Evolutionary conservation across 768 basidiomycete genomes (phyloP), one percentile per base, ranked within the genome.

Genomic region (Lentinula guzmanii): DNA sequence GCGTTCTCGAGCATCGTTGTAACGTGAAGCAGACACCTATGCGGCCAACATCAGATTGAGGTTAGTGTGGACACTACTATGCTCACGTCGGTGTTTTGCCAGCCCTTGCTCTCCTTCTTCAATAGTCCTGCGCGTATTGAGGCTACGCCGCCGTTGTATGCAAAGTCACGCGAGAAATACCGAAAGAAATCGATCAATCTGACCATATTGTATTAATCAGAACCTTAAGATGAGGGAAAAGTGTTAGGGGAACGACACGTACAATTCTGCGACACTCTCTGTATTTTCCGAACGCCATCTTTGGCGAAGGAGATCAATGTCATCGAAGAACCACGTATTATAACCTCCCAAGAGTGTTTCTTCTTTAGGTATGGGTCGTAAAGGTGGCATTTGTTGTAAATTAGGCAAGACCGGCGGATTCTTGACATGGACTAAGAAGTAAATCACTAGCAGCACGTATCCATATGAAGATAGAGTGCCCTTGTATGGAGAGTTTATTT

Each of bases 401-500:
- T 97, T 97, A 66, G 96, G 96, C 62, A 99, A 81, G 46, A 99
- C 92, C 28, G 95, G 92, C 60, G 96, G 95, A 66, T 93, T 93
- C 79, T 97, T 96, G 77, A 98, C 95, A 73, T 99, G 97, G 51
- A 95, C 87, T 58, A 98, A 85, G 76, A 94, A 99, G 77, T 95
- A 97, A 68, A 99, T 93, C 72, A 98, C 96, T 74, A 99, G 89
- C 57, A 99, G 83, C 66, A 96, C 95, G 76, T 96, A 98, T 65
- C 96, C 96, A 71, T 99, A 98, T 58, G 95, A 96, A 60, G 93
- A 95, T 58, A 99, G 79, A 1, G 96, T 98, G 64, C 96, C 96
- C 69, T 93, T 87, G 75, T 98, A 99, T 10, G 96, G 95, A 55
- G 95, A 97, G 75, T 99, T 99, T 74, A 99, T 97, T 86, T 97